These are phyloP conservation scores for Cryptococcus depauperatus DNA, from an alignment of 1,284 basidiomycete genomes.

Conservation along the genomic window DNA sequence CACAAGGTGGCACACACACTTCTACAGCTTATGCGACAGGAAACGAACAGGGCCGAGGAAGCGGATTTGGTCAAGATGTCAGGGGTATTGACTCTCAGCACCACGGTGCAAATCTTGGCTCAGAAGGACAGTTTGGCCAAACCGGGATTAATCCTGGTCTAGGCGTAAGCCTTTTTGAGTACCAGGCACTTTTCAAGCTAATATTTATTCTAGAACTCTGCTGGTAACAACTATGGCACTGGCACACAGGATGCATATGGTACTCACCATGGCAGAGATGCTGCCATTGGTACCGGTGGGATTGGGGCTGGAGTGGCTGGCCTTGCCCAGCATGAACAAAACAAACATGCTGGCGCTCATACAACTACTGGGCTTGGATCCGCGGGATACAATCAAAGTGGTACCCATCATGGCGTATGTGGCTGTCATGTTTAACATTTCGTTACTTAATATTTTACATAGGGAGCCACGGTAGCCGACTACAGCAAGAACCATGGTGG, in stretches of 20 bases:
- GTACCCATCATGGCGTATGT: too few relatives aligned
- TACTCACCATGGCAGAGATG: neutral
- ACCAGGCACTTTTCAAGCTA: too few relatives aligned
- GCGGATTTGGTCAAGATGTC: too few relatives aligned
- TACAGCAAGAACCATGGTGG: neutral
- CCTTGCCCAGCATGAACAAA: too few relatives aligned
- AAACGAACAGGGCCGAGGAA: too few relatives aligned
- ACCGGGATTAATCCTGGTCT: too few relatives aligned
- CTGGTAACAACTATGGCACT: neutral
- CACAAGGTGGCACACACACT: conserved; percentile 2
- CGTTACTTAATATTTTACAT: neutral
- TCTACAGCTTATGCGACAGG: too few relatives aligned
- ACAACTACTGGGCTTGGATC: neutral
- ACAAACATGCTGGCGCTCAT: neutral
- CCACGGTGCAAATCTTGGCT: too few relatives aligned
- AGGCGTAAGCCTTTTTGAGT: too few relatives aligned
- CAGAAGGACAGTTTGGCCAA: too few relatives aligned
- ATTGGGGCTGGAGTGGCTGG: neutral
- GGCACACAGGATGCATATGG: neutral
- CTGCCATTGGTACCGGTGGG: neutral
- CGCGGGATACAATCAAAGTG: neutral
- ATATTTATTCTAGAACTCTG: too few relatives aligned
- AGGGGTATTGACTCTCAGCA: conserved; percentile 1
- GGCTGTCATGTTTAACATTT: too few relatives aligned
- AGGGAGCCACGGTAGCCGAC: neutral